phyloP scores from a whole-genome alignment of 805 yeast species.

The Candida tammaniensis region DNA sequence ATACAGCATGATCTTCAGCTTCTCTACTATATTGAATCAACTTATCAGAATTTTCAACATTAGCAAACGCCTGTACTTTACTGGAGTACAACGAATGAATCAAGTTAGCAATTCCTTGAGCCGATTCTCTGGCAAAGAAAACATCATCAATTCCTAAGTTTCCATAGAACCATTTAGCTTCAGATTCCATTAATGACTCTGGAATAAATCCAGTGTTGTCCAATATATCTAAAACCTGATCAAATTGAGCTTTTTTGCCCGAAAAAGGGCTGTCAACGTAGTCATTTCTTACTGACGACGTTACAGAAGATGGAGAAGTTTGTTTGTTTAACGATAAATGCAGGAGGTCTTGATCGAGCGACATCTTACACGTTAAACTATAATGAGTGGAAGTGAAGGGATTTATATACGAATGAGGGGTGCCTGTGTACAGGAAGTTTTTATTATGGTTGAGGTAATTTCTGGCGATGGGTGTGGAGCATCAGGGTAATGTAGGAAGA shows the following conservation, averaged over 20 bases:
- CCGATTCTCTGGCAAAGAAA: constrained; percentile 83
- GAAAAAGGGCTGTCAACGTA: constrained; percentile 74
- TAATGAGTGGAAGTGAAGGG: too few species aligned
- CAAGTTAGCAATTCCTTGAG: constrained; percentile 76
- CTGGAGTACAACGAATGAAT: constrained; percentile 90
- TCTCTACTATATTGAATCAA: constrained; percentile 79
- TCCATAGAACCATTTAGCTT: constrained; percentile 87
- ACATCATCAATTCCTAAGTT: constrained; percentile 87
- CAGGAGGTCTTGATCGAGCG: constrained; percentile 13
- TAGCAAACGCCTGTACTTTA: constrained; percentile 73
- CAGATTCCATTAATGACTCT: constrained; percentile 77
- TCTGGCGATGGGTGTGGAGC: too few species aligned
- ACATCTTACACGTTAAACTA: constrained; percentile 8
- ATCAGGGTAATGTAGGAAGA: too few species aligned
- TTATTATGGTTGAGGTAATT: too few species aligned
- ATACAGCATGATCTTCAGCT: constrained; percentile 83
- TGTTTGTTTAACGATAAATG: constrained; percentile 22
- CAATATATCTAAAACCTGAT: constrained; percentile 73
- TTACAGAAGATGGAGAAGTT: constrained; percentile 29
- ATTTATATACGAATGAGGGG: too few species aligned
- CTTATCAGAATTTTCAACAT: constrained; percentile 28
- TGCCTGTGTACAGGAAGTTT: too few species aligned
- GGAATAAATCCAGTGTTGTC: constrained; percentile 89
- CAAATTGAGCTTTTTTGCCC: constrained; percentile 79
- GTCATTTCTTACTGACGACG: constrained; percentile 41